Evolutionary conservation across 371 early-diverging fungal species (phyloP).

Genomic region (Mortierella sp.): DNA sequence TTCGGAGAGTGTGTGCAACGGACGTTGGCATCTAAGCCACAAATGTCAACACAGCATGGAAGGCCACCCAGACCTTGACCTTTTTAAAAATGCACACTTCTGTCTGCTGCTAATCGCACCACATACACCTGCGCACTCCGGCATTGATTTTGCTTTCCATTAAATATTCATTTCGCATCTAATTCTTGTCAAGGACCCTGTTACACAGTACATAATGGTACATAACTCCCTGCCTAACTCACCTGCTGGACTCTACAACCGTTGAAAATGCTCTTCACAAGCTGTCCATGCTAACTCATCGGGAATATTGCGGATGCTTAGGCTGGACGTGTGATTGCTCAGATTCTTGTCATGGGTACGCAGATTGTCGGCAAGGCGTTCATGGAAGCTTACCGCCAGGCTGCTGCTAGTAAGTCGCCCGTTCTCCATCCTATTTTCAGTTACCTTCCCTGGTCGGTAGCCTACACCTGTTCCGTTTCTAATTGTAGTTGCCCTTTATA

Average conservation of each 20-base stretch:
- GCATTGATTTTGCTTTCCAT: neutral
- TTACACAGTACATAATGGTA: slow-evolving; percentile 15
- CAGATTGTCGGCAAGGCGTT: slow-evolving; percentile 94
- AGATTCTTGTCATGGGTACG: slow-evolving; percentile 86
- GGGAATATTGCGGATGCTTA: slow-evolving; percentile 15
- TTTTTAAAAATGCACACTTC: no score
- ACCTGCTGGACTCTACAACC: neutral
- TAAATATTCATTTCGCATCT: no score
- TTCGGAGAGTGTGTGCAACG: neutral
- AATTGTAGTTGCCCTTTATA: slow-evolving; percentile 22
- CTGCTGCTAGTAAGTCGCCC: slow-evolving; percentile 91
- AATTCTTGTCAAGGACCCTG: no score
- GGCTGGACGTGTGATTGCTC: slow-evolving; percentile 82
- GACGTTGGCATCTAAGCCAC: slow-evolving; percentile 1
- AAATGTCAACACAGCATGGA: slow-evolving; percentile 21
- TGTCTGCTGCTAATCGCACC: neutral
- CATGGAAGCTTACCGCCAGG: slow-evolving; percentile 93
- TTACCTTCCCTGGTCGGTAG: no score
- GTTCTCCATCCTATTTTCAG: no score
- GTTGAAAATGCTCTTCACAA: neutral
- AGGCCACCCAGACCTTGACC: no score
- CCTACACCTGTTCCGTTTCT: no score
- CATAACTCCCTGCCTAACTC: neutral
- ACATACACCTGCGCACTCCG: neutral
- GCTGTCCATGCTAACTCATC: neutral